Conservation (phyloP, 495 filamentous ascomycete species). For the Penicillium parvum region DNA sequence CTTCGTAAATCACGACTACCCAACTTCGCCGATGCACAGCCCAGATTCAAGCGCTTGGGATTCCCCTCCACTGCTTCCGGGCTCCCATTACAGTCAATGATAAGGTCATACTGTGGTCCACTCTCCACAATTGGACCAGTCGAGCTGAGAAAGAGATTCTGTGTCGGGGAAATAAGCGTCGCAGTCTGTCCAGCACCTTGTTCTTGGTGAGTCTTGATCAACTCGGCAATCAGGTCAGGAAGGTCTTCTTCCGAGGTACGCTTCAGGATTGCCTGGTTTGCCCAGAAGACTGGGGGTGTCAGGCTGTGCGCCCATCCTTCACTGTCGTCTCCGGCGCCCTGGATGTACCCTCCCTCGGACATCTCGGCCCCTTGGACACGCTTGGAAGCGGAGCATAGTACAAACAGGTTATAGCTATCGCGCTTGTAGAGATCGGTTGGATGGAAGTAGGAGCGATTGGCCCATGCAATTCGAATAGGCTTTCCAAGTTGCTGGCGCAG, state of each 20-base stretch:
- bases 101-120: constrained; percentile 34
- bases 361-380: constrained; percentile 61
- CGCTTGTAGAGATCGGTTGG: constrained; percentile 35
- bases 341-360: constrained; percentile 76
- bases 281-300: constrained; percentile 76
- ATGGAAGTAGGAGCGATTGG: constrained; percentile 39
- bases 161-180: constrained; percentile 34
- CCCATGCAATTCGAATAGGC: constrained; percentile 42
- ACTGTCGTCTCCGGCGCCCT: constrained; percentile 89
- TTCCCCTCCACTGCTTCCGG: constrained; percentile 29
- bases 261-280: constrained; percentile 52
- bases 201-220: constrained; percentile 41
- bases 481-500: constrained; percentile 35
- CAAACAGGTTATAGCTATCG: constrained; percentile 52
- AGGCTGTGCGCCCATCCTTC: constrained; percentile 84
- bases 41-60: constrained; percentile 53
- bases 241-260: constrained; percentile 59
- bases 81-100: constrained; percentile 42
- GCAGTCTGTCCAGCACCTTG: constrained; percentile 20
- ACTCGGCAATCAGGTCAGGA: constrained; percentile 53
- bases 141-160: constrained; percentile 37
- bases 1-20: constrained; percentile 71
- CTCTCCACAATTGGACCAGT: constrained; percentile 12
- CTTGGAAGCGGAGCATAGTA: constrained; percentile 78
- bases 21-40: constrained; percentile 60